A percentile compares a stretch with the other conserved stretches of the same genome.
These are phyloP conservation scores for Trichocladium antarcticum DNA, from an alignment of 495 filamentous ascomycete species.

Conservation along the genomic window DNA sequence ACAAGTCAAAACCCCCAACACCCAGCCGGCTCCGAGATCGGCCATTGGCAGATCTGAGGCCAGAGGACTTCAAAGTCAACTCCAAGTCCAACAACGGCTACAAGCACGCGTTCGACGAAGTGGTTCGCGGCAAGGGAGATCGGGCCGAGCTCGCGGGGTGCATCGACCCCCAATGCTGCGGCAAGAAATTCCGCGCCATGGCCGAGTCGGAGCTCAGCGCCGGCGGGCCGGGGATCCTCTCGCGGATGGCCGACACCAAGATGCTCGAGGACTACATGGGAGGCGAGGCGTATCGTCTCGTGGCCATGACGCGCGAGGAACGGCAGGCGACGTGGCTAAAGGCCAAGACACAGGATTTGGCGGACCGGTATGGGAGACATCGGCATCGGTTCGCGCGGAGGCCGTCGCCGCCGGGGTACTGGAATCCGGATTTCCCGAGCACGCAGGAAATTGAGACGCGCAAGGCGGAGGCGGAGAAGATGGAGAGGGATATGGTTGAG, in stretches of 20 bases:
- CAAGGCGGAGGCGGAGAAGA: conserved; percentile 46
- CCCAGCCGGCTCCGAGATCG: conserved; percentile 39
- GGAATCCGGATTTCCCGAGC: conserved; percentile 75
- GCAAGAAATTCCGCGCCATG: conserved; percentile 55
- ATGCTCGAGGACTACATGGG: conserved; percentile 61
- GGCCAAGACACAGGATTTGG: conserved; percentile 55
- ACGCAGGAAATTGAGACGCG: conserved; percentile 66
- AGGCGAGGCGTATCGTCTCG: conserved; percentile 38
- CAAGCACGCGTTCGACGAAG: conserved; percentile 61
- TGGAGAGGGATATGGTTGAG: conserved; percentile 52
- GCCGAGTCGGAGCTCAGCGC: conserved; percentile 38
- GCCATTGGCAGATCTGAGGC: conserved; percentile 41
- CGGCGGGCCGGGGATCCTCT: conserved; percentile 19
- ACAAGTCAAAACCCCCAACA: conserved; percentile 16
- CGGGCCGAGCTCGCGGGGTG: conserved; percentile 75
- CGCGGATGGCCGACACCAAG: conserved; percentile 35
- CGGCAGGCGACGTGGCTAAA: conserved; percentile 49
- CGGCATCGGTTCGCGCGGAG: conserved; percentile 58
- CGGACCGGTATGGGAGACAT: conserved; percentile 65
- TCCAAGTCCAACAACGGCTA: conserved; percentile 59
- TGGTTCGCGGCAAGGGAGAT: conserved; percentile 60
- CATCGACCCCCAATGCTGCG: conserved; percentile 65
- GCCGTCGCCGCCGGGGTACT: conserved; percentile 72
- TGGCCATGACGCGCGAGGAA: conserved; percentile 39
- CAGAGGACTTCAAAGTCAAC: conserved; percentile 78